Conservation (phyloP, 805 yeast species). For the Metschnikowia continentalis region DNA sequence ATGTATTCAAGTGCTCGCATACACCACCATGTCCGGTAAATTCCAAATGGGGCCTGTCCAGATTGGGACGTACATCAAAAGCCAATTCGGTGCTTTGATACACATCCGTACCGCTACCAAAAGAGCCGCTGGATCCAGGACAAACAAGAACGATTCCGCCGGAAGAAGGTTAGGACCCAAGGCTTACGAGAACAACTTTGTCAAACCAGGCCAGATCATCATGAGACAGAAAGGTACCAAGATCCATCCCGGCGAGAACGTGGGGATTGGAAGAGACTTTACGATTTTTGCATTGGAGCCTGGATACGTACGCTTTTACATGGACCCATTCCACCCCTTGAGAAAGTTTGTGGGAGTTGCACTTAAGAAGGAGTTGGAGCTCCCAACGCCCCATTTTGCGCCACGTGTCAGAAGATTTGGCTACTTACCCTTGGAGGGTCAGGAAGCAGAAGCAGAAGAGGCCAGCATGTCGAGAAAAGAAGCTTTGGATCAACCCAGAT, state of each 20-base stretch:
- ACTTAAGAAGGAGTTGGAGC: conserved; percentile 51
- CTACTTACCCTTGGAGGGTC: conserved; percentile 48
- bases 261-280: conserved; percentile 87
- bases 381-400: conserved; percentile 89
- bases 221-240: conserved; percentile 94
- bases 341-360: conserved; percentile 90
- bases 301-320: conserved; percentile 85
- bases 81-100: conserved; percentile 11
- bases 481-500: conserved; percentile 49
- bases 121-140: conserved; percentile 91
- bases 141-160: conserved; percentile 88
- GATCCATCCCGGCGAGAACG: conserved; percentile 92
- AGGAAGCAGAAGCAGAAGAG: conserved; percentile 55
- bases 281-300: conserved; percentile 89
- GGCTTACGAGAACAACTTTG: conserved; percentile 72
- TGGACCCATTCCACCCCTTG: conserved; percentile 94
- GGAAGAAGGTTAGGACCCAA: conserved; percentile 94
- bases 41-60: conserved; percentile 11
- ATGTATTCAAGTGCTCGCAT: not conserved
- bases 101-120: conserved; percentile 88
- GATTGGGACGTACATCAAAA: conserved; percentile 11
- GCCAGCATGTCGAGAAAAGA: conserved; percentile 65
- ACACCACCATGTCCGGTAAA: conserved; percentile 11
- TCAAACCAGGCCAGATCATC: conserved; percentile 79
- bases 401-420: conserved; percentile 88